Conservation (phyloP, 306 rosid species). For the Malus sylvestris region DNA sequence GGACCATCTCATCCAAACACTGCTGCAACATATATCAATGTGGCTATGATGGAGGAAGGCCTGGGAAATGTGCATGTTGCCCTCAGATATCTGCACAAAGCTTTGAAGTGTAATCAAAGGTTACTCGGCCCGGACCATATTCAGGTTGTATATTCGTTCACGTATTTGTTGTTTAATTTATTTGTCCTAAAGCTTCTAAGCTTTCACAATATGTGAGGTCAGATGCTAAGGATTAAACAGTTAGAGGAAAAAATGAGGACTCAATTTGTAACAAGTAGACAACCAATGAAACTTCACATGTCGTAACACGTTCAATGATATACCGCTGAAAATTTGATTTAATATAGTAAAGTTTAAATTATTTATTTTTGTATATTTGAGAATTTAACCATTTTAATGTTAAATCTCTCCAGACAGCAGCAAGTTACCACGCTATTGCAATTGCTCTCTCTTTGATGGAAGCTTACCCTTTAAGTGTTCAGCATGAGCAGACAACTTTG, state of each 20-base stretch:
- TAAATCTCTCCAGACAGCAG: constrained; percentile 75
- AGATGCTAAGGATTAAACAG: background rate
- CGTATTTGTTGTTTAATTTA: constrained; percentile 7
- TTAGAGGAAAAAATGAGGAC: background rate
- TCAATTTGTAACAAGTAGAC: background rate
- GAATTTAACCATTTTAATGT: constrained; percentile 12
- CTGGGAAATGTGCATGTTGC: constrained; percentile 95
- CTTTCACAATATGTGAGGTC: background rate
- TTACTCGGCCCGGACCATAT: constrained; percentile 94
- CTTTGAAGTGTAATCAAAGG: constrained; percentile 89
- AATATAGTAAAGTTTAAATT: background rate
- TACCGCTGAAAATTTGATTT: background rate
- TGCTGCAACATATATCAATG: constrained; percentile 97
- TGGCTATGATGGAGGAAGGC: constrained; percentile 99
- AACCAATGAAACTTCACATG: background rate
- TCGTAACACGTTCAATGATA: background rate
- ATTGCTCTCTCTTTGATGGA: constrained; percentile 98
- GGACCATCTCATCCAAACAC: constrained; percentile 99
- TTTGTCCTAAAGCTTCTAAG: background rate
- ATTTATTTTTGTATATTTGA: background rate
- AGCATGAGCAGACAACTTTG: constrained; percentile 97
- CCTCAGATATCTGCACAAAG: constrained; percentile 97
- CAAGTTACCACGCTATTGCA: constrained; percentile 98
- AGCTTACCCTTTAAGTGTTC: constrained; percentile 96
- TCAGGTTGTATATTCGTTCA: constrained; percentile 57